phyloP scores from a whole-genome alignment of 768 basidiomycete species.

The Kwoniella dendrophila region DNA sequence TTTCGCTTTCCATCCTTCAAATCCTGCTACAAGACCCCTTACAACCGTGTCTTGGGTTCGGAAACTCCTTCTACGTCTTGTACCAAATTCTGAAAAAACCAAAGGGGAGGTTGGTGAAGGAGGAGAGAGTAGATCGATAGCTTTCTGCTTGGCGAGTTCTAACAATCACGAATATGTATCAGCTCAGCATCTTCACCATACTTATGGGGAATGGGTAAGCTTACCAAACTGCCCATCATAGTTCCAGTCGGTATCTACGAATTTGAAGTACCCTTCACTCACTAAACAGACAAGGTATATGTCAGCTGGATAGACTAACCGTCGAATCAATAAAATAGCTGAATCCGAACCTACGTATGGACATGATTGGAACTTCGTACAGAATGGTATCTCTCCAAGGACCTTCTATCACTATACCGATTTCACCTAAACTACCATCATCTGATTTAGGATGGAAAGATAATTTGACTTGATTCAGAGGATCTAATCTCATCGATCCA shows the following conservation, averaged over 20 bases:
- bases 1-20: slow-evolving; percentile 58
- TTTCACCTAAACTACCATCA: slow-evolving; percentile 61
- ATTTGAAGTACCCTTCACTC: slow-evolving; percentile 83
- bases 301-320: slow-evolving; percentile 3
- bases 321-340: neutral
- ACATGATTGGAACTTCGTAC: slow-evolving; percentile 97
- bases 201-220: neutral
- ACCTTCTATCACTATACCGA: slow-evolving; percentile 64
- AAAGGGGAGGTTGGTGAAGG: slow-evolving; percentile 28
- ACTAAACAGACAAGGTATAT: slow-evolving; percentile 54
- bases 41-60: slow-evolving; percentile 77
- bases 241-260: slow-evolving; percentile 76
- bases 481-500: slow-evolving; percentile 49
- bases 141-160: slow-evolving; percentile 79
- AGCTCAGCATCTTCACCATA: neutral
- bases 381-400: slow-evolving; percentile 63
- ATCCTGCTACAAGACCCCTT: slow-evolving; percentile 67
- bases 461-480: slow-evolving; percentile 66
- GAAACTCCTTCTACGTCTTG: slow-evolving; percentile 58
- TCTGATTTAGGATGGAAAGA: slow-evolving; percentile 65
- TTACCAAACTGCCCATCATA: slow-evolving; percentile 79
- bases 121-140: slow-evolving; percentile 59
- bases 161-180: slow-evolving; percentile 18
- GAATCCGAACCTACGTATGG: slow-evolving; percentile 59
- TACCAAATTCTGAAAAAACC: slow-evolving; percentile 58